These are phyloP conservation scores for Verticillium longisporum DNA, from an alignment of 2,329 filamentous ascomycete species.

Conservation along the genomic window DNA sequence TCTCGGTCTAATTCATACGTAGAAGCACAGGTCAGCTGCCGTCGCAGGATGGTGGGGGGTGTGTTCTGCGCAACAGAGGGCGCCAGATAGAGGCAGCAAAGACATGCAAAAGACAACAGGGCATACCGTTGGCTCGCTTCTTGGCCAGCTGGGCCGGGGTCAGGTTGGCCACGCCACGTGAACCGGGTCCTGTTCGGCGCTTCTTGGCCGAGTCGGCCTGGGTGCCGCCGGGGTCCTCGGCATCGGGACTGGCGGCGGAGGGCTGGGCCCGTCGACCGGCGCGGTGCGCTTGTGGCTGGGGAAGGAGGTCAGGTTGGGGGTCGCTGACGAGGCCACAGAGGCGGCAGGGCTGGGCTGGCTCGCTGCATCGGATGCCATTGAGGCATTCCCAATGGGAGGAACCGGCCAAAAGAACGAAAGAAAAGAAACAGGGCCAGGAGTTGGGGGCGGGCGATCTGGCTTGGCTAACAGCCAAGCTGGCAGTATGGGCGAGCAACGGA, in stretches of 20 bases:
- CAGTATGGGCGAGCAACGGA: background rate
- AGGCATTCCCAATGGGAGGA: background rate
- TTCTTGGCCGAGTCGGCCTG: conserved; percentile 28
- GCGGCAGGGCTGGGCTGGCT: conserved; percentile 11
- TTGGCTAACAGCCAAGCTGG: background rate
- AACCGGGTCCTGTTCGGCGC: conserved; percentile 36
- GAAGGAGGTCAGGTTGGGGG: conserved; percentile 1
- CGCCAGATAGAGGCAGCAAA: background rate
- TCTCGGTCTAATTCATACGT: conserved; percentile 57
- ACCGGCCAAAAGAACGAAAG: background rate
- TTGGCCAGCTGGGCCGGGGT: conserved; percentile 70
- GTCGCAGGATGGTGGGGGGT: background rate
- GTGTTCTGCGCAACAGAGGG: too few species aligned
- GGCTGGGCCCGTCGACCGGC: conserved; percentile 6
- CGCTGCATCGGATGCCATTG: conserved; percentile 7
- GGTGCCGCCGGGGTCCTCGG: background rate
- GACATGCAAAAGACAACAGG: background rate
- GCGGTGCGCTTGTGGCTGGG: conserved; percentile 7
- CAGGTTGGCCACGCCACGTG: conserved; percentile 52
- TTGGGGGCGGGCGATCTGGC: background rate
- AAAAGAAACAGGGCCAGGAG: background rate
- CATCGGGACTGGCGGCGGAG: conserved; percentile 3
- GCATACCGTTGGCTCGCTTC: conserved; percentile 48
- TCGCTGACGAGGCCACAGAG: conserved; percentile 9
- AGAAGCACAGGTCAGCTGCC: background rate